phyloP scores from a whole-genome alignment of 2,329 filamentous ascomycete species.

The Dactylellina parvicollis region DNA sequence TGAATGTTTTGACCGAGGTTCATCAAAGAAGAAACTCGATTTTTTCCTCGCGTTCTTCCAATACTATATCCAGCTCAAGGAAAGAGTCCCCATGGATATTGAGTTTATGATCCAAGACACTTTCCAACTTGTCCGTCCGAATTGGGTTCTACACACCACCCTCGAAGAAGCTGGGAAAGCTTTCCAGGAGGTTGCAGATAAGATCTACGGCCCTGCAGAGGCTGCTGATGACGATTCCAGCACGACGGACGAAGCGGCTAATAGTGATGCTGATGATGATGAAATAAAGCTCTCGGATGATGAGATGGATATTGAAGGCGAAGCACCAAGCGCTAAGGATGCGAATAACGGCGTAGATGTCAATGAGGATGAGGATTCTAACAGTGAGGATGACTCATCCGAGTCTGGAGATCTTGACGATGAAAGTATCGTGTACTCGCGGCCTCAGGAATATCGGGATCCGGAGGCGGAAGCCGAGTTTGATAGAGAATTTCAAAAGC shows the following conservation, averaged over 20 bases:
- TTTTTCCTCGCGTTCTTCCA: conserved; percentile 97
- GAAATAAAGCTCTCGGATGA: conserved; percentile 66
- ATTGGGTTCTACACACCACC: conserved; percentile 87
- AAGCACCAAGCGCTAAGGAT: conserved; percentile 64
- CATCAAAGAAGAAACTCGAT: conserved; percentile 94
- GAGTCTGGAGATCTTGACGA: conserved; percentile 73
- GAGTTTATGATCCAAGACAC: conserved; percentile 96
- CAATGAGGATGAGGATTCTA: conserved; percentile 63
- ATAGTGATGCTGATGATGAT: conserved; percentile 71
- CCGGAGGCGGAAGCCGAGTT: conserved; percentile 97
- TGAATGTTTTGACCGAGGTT: conserved; percentile 92
- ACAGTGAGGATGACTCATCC: conserved; percentile 65
- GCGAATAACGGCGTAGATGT: conserved; percentile 61
- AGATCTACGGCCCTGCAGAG: conserved; percentile 85
- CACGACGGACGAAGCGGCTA: conserved; percentile 69
- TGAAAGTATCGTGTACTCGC: conserved; percentile 89
- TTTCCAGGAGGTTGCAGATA: conserved; percentile 86
- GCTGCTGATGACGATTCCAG: conserved; percentile 73
- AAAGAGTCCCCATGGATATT: conserved; percentile 91
- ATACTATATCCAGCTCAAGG: conserved; percentile 94
- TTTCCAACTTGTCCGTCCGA: conserved; percentile 82
- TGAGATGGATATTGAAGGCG: conserved; percentile 62
- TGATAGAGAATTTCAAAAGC: conserved; percentile 95
- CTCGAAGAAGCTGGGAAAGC: conserved; percentile 82
- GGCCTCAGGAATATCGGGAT: conserved; percentile 87